Conservation (phyloP, 768 basidiomycete genomes). For the Auriscalpium microsporum region DNA sequence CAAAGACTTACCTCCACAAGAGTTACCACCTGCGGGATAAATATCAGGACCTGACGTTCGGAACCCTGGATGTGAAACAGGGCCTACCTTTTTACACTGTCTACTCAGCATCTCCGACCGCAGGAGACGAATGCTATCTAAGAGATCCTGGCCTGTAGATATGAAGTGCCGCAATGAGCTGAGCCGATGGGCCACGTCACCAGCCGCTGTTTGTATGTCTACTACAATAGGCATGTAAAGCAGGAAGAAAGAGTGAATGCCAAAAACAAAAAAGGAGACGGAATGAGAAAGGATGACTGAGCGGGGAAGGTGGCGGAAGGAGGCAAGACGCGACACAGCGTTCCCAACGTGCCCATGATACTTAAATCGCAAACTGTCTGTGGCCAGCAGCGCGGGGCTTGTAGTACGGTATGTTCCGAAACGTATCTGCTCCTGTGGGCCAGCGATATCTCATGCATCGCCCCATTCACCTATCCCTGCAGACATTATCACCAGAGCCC, state of each 20-base stretch:
- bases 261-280: neutral
- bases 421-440: neutral
- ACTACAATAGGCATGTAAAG: constrained; percentile 10
- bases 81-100: constrained; percentile 14
- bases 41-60: constrained; percentile 1
- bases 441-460: too few species aligned
- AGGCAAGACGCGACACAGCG: neutral
- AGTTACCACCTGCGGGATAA: constrained; percentile 11
- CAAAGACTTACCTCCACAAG: constrained; percentile 13
- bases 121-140: constrained; percentile 8
- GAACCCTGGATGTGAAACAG: neutral
- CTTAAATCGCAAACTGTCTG: neutral
- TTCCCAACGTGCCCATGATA: neutral
- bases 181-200: constrained; percentile 11
- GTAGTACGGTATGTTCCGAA: constrained; percentile 13
- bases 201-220: constrained; percentile 14
- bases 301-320: neutral
- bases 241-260: neutral
- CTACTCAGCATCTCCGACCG: constrained; percentile 8
- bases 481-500: neutral
- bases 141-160: constrained; percentile 13
- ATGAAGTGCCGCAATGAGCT: constrained; percentile 9
- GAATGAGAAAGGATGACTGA: neutral
- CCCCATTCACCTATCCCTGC: neutral
- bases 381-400: constrained; percentile 11